Base-by-base conservation (phyloP, 108 stramenopile species). In the Bacterosira constricta region DNA sequence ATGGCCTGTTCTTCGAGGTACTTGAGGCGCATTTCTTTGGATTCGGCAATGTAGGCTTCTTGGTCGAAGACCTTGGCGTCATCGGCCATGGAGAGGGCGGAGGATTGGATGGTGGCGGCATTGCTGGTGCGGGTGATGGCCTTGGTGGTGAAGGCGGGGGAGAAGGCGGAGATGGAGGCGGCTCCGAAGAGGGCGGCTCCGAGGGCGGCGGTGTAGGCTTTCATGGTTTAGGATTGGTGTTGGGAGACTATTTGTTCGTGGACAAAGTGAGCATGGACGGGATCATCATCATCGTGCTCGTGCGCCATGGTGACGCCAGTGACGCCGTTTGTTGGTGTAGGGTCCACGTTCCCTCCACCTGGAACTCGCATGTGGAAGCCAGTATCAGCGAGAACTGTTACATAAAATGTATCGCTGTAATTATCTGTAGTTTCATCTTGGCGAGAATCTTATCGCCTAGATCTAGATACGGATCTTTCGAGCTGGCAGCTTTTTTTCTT, bases 1-100 rank as follows among this genome's bases (percentile, higher is more conserved):
- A 92, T 91, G 72, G 93, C 89, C 71, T 94, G 93, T 51, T 95
- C 93, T 46, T 95, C 93, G 59, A 95, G 85, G 74, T 95, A 89
- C 56, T 89, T 88, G 29, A 95, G 83, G 9, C 93, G 89, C 90
- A 95, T 91, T 72, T 89, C 90, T 75, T 91, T 91, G 69, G 86
- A 83, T 68, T 92, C 85, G 57, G 85, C 81, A 75, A 90, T 95
- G 86, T 67, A 95, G 63, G 84, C 82, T 67, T 93, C 92, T 63
- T 93, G 92, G 77, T 93, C 89, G 67, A 93, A 93, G 52, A 71
- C 54, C 9, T 72, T 60, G 56, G 31, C 57, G 50, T 59, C 68
- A 29, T 62, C 66, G 10, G 71, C 81, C 63, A 86, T 72, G 45
- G 46, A 35, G 53, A 84, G 47, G 15, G 65, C 62, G 31, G 59